Evolutionary conservation across 2,329 filamentous ascomycete genomes (phyloP), one percentile per base, ranked within the genome.

Genomic region (Claviceps sp.): DNA sequence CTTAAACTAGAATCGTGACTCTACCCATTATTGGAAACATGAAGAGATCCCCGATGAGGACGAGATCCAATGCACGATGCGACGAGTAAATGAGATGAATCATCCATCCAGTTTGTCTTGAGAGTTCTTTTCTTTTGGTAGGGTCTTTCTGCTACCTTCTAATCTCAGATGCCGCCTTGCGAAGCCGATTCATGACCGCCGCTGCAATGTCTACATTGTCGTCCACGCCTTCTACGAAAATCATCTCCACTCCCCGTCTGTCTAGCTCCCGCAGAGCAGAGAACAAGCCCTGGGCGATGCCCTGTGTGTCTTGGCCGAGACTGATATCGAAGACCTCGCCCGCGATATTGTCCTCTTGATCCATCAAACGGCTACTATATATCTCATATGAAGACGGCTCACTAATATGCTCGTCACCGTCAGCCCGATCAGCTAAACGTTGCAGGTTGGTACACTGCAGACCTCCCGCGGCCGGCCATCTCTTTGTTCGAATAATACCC

Each of bases 211-310:
- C 86, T 37, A 85, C 82, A 54, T 85, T 81, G 54, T 86, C 85
- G 55, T 81, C 74, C 53, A 96, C 86, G 2, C 91, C 91, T 65
- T 98, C 93, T 11, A 97, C 88, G 59, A 90, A 86, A 50, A 98
- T 96, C 20, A 85, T 75, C 63, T 93, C 83, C 4, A 88, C 88
- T 34, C 82, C 79, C 56, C 81, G 75, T 60, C 83, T 79, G 65
- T 98, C 93, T 56, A 98, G 76, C 59, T 90, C 86, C 50, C 93
- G 77, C 51, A 98, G 72, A 1, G 88, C 87, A 13, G 88, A 87
- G 65, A 98, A 98, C 14, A 98, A 72, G 0, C 87, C 86, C 59
- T 90, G 81, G 1, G 93, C 91, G 59, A 98, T 89, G 37, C 79
- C 78, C 58, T 79, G 78, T 0, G 82, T 82, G 45, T 85, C 78